phyloP scores from a whole-genome alignment of 2,329 filamentous ascomycete species.

The Graphiopsis chlorocephala region DNA sequence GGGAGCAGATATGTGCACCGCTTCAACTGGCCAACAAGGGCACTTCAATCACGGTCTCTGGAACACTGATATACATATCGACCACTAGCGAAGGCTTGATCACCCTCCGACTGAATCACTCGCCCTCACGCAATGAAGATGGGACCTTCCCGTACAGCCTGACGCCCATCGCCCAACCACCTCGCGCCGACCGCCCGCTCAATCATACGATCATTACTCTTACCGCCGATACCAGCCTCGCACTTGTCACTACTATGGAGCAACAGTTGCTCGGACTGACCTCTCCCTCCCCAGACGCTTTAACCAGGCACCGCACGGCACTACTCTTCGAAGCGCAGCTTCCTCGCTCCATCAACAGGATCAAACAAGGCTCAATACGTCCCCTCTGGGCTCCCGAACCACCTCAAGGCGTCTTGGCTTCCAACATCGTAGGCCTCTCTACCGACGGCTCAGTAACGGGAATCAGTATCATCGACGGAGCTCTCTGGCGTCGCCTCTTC shows the following conservation, averaged over 20 bases:
- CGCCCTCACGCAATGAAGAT: constrained; percentile 33
- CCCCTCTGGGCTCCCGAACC: constrained; percentile 36
- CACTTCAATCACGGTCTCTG: constrained; percentile 48
- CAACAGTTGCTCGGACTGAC: constrained; percentile 29
- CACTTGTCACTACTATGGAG: constrained; percentile 27
- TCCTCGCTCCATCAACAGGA: constrained; percentile 40
- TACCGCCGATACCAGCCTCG: constrained; percentile 8
- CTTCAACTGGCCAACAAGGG: constrained; percentile 37
- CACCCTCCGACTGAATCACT: constrained; percentile 42
- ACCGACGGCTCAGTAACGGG: constrained; percentile 52
- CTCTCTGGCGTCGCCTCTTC: constrained; percentile 66
- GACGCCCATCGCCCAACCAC: constrained; percentile 26
- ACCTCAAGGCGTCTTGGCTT: constrained; percentile 41
- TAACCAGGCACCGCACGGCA: not conserved
- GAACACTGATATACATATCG: constrained; percentile 52
- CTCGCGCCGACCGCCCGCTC: constrained; percentile 23
- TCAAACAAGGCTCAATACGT: constrained; percentile 51
- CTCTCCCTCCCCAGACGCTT: not conserved
- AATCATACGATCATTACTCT: constrained; percentile 23
- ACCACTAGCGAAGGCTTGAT: constrained; percentile 55
- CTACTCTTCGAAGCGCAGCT: constrained; percentile 43
- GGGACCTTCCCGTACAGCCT: constrained; percentile 30
- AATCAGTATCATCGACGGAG: constrained; percentile 62
- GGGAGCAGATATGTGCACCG: constrained; percentile 32
- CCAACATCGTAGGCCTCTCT: constrained; percentile 50